Evolutionary conservation across 2,329 filamentous ascomycete species (phyloP).

Genomic region (Aspergillus aculeatinus): DNA sequence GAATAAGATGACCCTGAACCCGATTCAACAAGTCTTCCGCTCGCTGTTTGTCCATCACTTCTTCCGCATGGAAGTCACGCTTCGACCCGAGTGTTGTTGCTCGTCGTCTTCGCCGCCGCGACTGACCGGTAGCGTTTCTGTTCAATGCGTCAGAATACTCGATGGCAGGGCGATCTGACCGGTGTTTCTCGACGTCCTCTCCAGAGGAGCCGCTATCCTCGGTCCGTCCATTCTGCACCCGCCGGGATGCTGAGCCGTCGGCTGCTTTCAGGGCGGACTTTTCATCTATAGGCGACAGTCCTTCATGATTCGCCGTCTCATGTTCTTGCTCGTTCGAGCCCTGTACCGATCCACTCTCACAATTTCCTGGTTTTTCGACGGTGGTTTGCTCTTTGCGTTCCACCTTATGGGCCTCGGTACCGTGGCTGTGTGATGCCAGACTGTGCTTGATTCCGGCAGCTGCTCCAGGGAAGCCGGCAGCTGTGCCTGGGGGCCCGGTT

Average conservation of each 20-base stretch:
- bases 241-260: conserved; percentile 29
- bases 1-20: conserved; percentile 83
- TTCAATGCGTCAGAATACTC: conserved; percentile 44
- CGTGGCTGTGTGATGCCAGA: conserved; percentile 27
- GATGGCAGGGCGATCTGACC: conserved; percentile 31
- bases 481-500: conserved; percentile 41
- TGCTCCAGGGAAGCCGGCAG: conserved; percentile 20
- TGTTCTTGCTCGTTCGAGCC: conserved; percentile 35
- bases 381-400: conserved; percentile 31
- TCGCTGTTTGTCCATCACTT: conserved; percentile 71
- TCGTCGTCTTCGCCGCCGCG: conserved; percentile 42
- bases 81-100: conserved; percentile 49
- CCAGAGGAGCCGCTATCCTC: conserved; percentile 26
- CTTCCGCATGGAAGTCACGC: conserved; percentile 60
- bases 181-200: conserved; percentile 35
- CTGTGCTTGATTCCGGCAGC: conserved; percentile 27
- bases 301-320: conserved; percentile 31
- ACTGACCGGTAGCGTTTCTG: conserved; percentile 36
- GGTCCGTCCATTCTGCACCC: conserved; percentile 22
- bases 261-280: conserved; percentile 40
- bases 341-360: conserved; percentile 34
- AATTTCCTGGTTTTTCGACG: conserved; percentile 38
- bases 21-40: conserved; percentile 78
- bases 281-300: conserved; percentile 42
- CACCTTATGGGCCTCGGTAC: conserved; percentile 29